These are phyloP conservation scores for Fusarium phyllophilum DNA, from an alignment of 2,329 filamentous ascomycete species.

Conservation along the genomic window DNA sequence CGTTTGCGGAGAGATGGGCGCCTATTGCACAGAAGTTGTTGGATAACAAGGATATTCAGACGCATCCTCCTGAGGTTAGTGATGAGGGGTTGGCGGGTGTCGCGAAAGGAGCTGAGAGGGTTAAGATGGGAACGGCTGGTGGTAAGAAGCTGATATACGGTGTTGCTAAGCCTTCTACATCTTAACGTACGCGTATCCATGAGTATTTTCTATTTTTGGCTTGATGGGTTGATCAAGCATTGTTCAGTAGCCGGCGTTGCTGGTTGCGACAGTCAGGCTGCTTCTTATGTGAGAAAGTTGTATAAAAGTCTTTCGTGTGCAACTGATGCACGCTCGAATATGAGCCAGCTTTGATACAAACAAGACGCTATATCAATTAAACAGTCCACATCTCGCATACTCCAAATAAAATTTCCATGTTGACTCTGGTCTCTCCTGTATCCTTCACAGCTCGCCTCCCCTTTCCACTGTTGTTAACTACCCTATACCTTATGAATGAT, in stretches of 20 bases:
- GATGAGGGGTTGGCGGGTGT: background rate
- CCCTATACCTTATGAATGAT: background rate
- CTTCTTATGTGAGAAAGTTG: too few relatives aligned
- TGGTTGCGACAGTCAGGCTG: too few relatives aligned
- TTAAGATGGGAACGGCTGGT: conserved; percentile 1
- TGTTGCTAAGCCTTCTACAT: background rate
- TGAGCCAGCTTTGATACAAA: too few relatives aligned
- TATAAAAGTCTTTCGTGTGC: too few relatives aligned
- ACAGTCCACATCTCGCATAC: accelerated
- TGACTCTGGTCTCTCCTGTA: background rate
- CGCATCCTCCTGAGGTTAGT: conserved; percentile 1
- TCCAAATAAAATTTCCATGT: background rate
- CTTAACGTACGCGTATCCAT: background rate
- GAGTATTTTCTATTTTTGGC: background rate
- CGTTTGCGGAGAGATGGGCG: conserved; percentile 1
- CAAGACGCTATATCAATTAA: background rate
- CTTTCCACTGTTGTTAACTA: background rate
- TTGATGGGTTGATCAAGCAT: background rate
- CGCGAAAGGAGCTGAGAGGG: background rate
- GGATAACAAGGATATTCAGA: background rate
- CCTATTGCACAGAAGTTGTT: background rate
- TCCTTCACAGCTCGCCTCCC: background rate
- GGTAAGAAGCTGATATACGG: conserved; percentile 2
- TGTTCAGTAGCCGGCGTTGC: too few relatives aligned
- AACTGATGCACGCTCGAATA: too few relatives aligned